Evolutionary conservation across 805 yeast genomes (phyloP).

Genomic region (Candida pseudoglaebosa): DNA sequence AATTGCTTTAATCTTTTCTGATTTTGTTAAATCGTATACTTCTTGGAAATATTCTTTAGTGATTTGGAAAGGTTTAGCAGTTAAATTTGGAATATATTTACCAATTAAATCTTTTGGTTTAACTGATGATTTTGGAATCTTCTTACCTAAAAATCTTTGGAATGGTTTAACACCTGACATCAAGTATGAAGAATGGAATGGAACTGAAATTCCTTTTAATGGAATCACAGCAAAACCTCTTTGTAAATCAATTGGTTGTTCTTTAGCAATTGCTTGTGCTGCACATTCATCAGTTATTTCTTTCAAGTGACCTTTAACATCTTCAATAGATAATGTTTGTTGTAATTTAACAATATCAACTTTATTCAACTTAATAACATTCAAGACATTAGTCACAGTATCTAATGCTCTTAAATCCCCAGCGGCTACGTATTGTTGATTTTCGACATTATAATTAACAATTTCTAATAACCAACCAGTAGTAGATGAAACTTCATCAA

Average conservation of each 20-base stretch:
- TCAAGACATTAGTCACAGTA: conserved; percentile 86
- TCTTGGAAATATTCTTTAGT: conserved; percentile 97
- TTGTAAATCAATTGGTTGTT: conserved; percentile 95
- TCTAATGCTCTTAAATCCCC: conserved; percentile 97
- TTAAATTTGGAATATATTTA: conserved; percentile 97
- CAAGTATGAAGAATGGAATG: conserved; percentile 98
- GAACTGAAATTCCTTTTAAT: conserved; percentile 97
- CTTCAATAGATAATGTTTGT: conserved; percentile 76
- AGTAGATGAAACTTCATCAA: conserved; percentile 75
- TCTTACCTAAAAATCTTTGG: conserved; percentile 95
- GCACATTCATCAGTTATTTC: conserved; percentile 88
- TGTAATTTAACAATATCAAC: conserved; percentile 86
- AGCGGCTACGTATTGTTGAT: conserved; percentile 97
- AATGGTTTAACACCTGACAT: conserved; percentile 98
- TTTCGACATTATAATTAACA: conserved; percentile 97
- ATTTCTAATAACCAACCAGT: conserved; percentile 95
- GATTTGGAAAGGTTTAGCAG: conserved; percentile 94
- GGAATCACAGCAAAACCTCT: conserved; percentile 99
- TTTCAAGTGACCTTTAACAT: conserved; percentile 81
- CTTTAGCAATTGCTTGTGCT: conserved; percentile 75
- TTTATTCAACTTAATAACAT: conserved; percentile 90
- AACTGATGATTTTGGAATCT: conserved; percentile 90
- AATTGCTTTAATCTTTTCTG: conserved; percentile 85
- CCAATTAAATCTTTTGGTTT: conserved; percentile 91
- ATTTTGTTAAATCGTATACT: conserved; percentile 86